A percentile compares a stretch with the other conserved stretches of the same genome.
Evolutionary conservation across 176 grass and related monocot genomes (phyloP).

Genomic region (Otatea glauca): DNA sequence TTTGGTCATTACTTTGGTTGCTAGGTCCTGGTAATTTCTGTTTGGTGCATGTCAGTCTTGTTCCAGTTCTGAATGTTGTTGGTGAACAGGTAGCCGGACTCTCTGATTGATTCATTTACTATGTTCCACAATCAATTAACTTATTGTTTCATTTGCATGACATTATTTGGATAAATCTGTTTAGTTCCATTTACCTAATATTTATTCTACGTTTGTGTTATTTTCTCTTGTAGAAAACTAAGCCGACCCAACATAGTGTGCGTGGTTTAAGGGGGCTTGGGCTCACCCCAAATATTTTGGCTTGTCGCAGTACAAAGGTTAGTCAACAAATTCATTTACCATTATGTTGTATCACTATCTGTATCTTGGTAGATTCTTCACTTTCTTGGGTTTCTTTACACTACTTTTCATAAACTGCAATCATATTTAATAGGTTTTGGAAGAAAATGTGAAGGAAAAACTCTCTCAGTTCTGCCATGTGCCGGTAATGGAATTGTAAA

Average conservation of each 20-base stretch:
- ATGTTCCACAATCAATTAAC: background rate
- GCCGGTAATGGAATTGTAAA: constrained; percentile 53
- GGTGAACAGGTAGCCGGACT: constrained; percentile 70
- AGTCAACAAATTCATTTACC: constrained; percentile 4
- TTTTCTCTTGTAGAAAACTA: constrained; percentile 70
- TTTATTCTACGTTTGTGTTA: background rate
- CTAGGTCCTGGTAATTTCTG: constrained; percentile 79
- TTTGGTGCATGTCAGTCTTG: constrained; percentile 84
- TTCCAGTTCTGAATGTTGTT: constrained; percentile 86
- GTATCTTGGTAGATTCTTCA: background rate
- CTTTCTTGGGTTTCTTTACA: constrained; percentile 24
- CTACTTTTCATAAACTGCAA: constrained; percentile 14
- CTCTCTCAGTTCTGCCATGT: constrained; percentile 89
- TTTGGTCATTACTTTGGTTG: constrained; percentile 39
- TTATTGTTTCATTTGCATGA: background rate
- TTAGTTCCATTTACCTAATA: background rate
- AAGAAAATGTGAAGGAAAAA: constrained; percentile 79
- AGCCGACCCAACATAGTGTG: constrained; percentile 88
- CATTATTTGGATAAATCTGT: constrained; percentile 3
- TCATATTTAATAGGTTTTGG: constrained; percentile 54
- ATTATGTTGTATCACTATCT: background rate
- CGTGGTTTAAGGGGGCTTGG: constrained; percentile 79
- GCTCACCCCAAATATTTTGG: constrained; percentile 78
- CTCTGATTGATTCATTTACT: constrained; percentile 23
- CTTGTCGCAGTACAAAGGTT: constrained; percentile 78